Evolutionary conservation across 345 rosid species (phyloP).

Genomic region (Dimocarpus longan): DNA sequence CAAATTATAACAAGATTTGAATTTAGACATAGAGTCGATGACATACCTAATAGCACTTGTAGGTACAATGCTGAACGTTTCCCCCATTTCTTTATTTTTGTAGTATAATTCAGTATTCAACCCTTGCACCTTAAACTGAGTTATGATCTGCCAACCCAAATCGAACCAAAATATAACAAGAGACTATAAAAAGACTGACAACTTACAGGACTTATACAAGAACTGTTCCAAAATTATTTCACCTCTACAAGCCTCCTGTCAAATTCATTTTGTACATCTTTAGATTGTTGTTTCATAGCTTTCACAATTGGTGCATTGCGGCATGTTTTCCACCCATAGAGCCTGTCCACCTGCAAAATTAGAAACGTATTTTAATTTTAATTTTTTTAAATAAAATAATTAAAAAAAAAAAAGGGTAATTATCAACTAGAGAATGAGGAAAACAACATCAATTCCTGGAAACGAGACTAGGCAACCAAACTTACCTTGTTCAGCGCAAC

Average conservation of each 20-base stretch:
- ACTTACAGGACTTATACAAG: constrained; percentile 4
- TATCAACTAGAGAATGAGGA: neutral
- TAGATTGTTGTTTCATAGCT: constrained; percentile 70
- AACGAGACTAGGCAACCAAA: constrained; percentile 15
- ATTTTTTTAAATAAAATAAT: too few species aligned
- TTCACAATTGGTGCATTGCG: constrained; percentile 75
- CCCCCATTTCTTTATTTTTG: constrained; percentile 86
- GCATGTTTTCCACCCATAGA: constrained; percentile 83
- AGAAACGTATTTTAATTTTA: neutral
- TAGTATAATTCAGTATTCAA: constrained; percentile 87
- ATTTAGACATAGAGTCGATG: neutral
- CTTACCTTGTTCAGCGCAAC: constrained; percentile 93
- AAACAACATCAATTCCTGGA: constrained; percentile 3
- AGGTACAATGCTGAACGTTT: constrained; percentile 81
- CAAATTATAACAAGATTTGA: neutral
- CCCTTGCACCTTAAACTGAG: constrained; percentile 88
- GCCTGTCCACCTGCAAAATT: constrained; percentile 78
- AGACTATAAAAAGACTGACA: neutral
- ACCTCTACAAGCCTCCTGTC: constrained; percentile 70
- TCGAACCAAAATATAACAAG: neutral
- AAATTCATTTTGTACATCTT: constrained; percentile 72
- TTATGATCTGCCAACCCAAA: constrained; percentile 52
- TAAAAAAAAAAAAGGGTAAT: constrained; percentile 4
- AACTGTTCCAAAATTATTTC: constrained; percentile 9
- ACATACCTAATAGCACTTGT: constrained; percentile 86